These are phyloP conservation scores for Botryobasidium botryosum DNA, from an alignment of 768 basidiomycete species.

Conservation along the genomic window DNA sequence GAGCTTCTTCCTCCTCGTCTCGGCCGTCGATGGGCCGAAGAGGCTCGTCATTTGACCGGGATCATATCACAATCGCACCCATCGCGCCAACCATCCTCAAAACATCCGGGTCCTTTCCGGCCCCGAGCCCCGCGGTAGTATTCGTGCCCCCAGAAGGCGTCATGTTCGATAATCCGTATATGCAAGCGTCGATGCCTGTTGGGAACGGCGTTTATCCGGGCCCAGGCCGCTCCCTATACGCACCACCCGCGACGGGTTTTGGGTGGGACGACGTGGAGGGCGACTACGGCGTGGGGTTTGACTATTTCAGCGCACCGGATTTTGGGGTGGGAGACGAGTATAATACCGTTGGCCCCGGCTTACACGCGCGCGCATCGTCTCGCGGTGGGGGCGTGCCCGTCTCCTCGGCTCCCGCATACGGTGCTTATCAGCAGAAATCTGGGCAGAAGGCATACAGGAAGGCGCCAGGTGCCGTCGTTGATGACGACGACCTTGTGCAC, in stretches of 20 bases:
- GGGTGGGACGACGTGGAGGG: conserved; percentile 22
- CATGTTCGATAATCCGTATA: too few species aligned
- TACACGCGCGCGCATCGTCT: too few species aligned
- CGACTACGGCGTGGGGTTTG: conserved; percentile 31
- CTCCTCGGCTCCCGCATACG: too few species aligned
- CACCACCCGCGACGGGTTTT: conserved; percentile 16
- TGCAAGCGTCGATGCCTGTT: too few species aligned
- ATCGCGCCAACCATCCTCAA: conserved; percentile 79
- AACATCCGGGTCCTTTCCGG: conserved; percentile 25
- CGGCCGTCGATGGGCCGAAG: conserved; percentile 3
- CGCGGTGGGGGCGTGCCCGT: too few species aligned
- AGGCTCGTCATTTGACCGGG: conserved; percentile 17
- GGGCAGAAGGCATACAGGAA: conserved; percentile 8
- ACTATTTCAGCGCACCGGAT: conserved; percentile 44
- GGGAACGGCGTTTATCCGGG: too few species aligned
- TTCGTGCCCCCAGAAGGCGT: conserved; percentile 13
- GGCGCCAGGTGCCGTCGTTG: conserved; percentile 22
- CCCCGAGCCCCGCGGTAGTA: conserved; percentile 13
- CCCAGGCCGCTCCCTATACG: too few species aligned
- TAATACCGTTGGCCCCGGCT: too few species aligned
- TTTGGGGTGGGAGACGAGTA: conserved; percentile 33
- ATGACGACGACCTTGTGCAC: conserved; percentile 19
- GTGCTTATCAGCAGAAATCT: too few species aligned
- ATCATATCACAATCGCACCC: conserved; percentile 51
- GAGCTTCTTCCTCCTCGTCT: too few species aligned